Percentiles rank a stretch among this genome's conserved stretches.
Evolutionary conservation across 2,329 filamentous ascomycete species (phyloP).

Genomic region (Aspergillus ruber): DNA sequence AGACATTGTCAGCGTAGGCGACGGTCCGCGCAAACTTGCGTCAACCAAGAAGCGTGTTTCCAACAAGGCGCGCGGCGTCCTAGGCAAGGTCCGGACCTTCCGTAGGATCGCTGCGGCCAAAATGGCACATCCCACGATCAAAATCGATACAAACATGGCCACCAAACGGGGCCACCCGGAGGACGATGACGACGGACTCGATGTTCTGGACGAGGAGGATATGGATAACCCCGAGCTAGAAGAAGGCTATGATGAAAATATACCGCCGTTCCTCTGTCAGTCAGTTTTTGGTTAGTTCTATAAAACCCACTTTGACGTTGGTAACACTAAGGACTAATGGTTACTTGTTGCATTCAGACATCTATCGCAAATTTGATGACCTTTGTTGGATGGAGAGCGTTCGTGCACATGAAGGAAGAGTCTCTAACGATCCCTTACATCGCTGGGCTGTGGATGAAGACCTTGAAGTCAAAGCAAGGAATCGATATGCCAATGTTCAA

Average conservation of each 20-base stretch:
- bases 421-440: constrained; percentile 42
- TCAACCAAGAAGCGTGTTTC: constrained; percentile 29
- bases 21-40: constrained; percentile 22
- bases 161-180: constrained; percentile 34
- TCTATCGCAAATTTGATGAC: constrained; percentile 55
- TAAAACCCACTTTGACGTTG: not conserved
- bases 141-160: constrained; percentile 34
- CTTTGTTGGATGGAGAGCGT: constrained; percentile 56
- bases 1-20: constrained; percentile 23
- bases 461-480: constrained; percentile 55
- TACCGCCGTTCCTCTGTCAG: constrained; percentile 35
- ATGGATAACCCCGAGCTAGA: constrained; percentile 24
- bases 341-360: constrained; percentile 37
- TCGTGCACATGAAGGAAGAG: constrained; percentile 44
- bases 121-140: constrained; percentile 37
- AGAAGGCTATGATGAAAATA: constrained; percentile 21
- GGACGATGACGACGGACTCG: constrained; percentile 26
- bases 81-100: constrained; percentile 36
- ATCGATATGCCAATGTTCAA: constrained; percentile 85
- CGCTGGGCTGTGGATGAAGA: constrained; percentile 55
- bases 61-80: constrained; percentile 35
- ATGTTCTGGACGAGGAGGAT: constrained; percentile 18
- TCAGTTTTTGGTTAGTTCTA: constrained; percentile 30
- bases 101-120: constrained; percentile 34
- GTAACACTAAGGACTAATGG: constrained; percentile 2